These are phyloP conservation scores for Pythium scleroteichum DNA, from an alignment of 352 stramenopile genomes.

Conservation along the genomic window DNA sequence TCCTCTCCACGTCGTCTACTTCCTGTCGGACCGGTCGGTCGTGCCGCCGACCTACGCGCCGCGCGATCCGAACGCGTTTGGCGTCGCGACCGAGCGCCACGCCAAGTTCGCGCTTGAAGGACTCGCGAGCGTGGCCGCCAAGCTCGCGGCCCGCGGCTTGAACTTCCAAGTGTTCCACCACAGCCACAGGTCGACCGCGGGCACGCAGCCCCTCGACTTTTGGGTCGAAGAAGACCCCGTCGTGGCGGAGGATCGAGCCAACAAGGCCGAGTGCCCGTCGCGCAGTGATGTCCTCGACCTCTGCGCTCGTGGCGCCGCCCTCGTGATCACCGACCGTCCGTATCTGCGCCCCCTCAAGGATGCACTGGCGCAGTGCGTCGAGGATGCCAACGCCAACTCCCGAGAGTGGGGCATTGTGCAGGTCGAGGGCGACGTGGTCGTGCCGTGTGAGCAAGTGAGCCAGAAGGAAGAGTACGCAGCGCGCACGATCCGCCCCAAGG, in stretches of 20 bases:
- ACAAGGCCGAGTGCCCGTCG: conserved; percentile 1
- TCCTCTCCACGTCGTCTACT: conserved; percentile 75
- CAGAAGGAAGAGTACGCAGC: conserved; percentile 97
- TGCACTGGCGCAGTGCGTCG: conserved; percentile 46
- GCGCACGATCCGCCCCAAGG: conserved; percentile 97
- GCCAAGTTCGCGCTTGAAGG: conserved; percentile 77
- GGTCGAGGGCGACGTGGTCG: conserved; percentile 97
- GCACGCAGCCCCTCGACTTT: conserved; percentile 10
- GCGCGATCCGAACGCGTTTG: conserved; percentile 63
- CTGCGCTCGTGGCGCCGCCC: conserved; percentile 49
- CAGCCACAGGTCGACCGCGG: conserved; percentile 21
- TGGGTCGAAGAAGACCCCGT: conserved; percentile 20
- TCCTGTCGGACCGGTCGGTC: conserved; percentile 64
- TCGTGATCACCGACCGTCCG: conserved; percentile 78
- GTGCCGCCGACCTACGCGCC: conserved; percentile 17
- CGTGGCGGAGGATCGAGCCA: conserved; percentile 4
- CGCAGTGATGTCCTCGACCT: conserved; percentile 44
- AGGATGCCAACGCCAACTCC: conserved; percentile 30
- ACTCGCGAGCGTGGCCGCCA: conserved; percentile 43
- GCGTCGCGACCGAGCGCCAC: conserved; percentile 67
- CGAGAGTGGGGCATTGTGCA: conserved; percentile 83
- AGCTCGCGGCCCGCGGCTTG: conserved; percentile 48
- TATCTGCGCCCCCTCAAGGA: conserved; percentile 65
- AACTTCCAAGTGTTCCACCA: conserved; percentile 71
- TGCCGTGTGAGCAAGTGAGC: conserved; percentile 91